Conservation (phyloP, 768 basidiomycete genomes). For the Xanthoconium stramineum region DNA sequence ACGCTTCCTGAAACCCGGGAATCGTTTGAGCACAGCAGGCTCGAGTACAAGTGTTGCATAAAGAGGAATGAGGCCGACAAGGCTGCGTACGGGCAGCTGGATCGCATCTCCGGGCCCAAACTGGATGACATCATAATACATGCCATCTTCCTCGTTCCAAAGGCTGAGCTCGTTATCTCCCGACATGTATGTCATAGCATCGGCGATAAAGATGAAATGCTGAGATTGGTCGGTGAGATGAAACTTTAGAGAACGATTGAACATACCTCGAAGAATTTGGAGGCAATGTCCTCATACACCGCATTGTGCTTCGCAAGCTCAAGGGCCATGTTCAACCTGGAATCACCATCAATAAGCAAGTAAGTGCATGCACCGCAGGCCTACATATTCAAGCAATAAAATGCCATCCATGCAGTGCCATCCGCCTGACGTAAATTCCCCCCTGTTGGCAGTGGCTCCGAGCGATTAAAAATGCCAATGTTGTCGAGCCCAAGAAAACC, state of each 20-base stretch:
- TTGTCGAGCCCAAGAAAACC: constrained; percentile 98
- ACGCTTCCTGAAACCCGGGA: constrained; percentile 98
- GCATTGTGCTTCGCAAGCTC: constrained; percentile 97
- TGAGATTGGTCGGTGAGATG: constrained; percentile 31
- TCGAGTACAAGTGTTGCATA: constrained; percentile 95
- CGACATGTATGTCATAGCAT: constrained; percentile 92
- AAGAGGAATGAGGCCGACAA: constrained; percentile 96
- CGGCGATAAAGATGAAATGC: constrained; percentile 98
- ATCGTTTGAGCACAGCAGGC: constrained; percentile 80
- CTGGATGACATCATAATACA: constrained; percentile 98
- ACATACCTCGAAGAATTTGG: constrained; percentile 88
- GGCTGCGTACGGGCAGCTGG: constrained; percentile 89
- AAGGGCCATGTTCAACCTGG: constrained; percentile 92
- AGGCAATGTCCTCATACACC: constrained; percentile 98
- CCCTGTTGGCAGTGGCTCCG: constrained; percentile 93
- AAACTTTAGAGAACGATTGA: neutral
- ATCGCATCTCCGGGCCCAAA: constrained; percentile 78
- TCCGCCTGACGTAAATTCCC: constrained; percentile 94
- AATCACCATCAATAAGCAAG: constrained; percentile 1
- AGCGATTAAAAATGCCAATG: constrained; percentile 97
- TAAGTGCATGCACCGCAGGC: constrained; percentile 17
- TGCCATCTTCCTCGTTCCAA: constrained; percentile 96
- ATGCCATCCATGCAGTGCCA: constrained; percentile 99
- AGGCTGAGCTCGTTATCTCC: constrained; percentile 78
- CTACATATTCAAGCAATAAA: constrained; percentile 95